These are phyloP conservation scores for Daldinia vernicosa DNA, from an alignment of 495 filamentous ascomycete species.

Conservation along the genomic window DNA sequence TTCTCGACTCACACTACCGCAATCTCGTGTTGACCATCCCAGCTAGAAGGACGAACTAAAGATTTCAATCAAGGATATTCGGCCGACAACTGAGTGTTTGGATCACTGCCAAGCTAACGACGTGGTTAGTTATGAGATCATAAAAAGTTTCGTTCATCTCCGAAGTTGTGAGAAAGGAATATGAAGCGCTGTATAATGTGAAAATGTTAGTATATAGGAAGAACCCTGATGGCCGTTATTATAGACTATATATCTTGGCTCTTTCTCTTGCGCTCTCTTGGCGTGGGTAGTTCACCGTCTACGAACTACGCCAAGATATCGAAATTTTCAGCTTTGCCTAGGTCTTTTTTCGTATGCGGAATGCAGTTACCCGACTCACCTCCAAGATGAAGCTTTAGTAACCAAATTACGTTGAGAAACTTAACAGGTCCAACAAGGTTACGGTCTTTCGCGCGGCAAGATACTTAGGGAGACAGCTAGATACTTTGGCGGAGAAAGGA, in stretches of 20 bases:
- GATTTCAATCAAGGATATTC: not conserved
- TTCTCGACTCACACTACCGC: not conserved
- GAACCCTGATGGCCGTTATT: constrained; percentile 27
- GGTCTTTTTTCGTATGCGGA: not conserved
- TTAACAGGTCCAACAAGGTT: not conserved
- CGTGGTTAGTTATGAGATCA: not conserved
- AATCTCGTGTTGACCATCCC: not conserved
- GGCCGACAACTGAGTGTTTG: not conserved
- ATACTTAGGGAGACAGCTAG: no score
- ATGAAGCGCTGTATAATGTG: not conserved
- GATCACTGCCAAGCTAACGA: not conserved
- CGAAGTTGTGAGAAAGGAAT: not conserved
- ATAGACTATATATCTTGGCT: constrained; percentile 36
- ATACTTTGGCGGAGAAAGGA: no score
- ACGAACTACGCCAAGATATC: constrained; percentile 22
- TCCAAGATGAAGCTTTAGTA: not conserved
- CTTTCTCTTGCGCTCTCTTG: constrained; percentile 20
- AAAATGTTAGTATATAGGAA: not conserved
- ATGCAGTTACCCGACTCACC: not conserved
- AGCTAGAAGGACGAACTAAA: not conserved
- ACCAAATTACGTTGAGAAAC: not conserved
- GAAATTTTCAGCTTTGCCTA: constrained; percentile 5
- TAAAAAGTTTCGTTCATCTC: not conserved
- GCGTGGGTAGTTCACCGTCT: constrained; percentile 14
- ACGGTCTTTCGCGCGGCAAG: not conserved